A percentile compares a stretch with the other conserved stretches of the same genome.
These are phyloP conservation scores for Osmanthus fragrans DNA, from an alignment of 257 asterid genomes.

Conservation along the genomic window DNA sequence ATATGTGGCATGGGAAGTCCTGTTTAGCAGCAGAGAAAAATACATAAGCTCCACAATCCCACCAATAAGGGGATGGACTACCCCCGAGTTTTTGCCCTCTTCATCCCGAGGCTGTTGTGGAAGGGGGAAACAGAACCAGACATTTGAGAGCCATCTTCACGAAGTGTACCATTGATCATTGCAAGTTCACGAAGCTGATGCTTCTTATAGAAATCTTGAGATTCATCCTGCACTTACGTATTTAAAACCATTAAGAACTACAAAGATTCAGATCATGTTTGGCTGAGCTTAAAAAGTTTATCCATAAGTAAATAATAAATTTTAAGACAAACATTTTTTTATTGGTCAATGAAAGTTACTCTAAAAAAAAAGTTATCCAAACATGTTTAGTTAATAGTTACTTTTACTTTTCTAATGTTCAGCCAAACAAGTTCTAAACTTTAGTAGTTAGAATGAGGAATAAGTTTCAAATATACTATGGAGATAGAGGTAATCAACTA, in stretches of 20 bases:
- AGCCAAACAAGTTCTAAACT: background rate
- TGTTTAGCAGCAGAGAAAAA: constrained; percentile 28
- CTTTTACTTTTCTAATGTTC: background rate
- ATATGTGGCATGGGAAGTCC: constrained; percentile 35
- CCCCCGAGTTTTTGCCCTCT: constrained; percentile 96
- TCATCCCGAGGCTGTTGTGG: constrained; percentile 90
- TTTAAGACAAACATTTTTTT: background rate
- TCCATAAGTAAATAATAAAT: too few species aligned
- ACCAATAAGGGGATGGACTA: constrained; percentile 22
- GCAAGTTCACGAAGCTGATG: constrained; percentile 96
- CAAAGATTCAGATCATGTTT: background rate
- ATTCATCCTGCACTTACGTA: constrained; percentile 66
- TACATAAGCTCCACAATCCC: constrained; percentile 13
- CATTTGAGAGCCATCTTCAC: constrained; percentile 90
- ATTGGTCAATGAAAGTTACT: background rate
- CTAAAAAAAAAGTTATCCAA: background rate
- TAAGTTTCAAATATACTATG: background rate
- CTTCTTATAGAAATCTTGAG: constrained; percentile 86
- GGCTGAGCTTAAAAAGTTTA: too few species aligned
- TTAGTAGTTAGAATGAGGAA: background rate
- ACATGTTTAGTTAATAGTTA: too few species aligned
- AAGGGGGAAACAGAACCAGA: constrained; percentile 94
- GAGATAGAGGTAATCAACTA: constrained; percentile 5
- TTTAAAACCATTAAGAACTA: background rate
- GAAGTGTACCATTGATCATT: constrained; percentile 87